Evolutionary conservation across 257 asterid genomes (phyloP).

Genomic region (Ophiorrhiza pumila): DNA sequence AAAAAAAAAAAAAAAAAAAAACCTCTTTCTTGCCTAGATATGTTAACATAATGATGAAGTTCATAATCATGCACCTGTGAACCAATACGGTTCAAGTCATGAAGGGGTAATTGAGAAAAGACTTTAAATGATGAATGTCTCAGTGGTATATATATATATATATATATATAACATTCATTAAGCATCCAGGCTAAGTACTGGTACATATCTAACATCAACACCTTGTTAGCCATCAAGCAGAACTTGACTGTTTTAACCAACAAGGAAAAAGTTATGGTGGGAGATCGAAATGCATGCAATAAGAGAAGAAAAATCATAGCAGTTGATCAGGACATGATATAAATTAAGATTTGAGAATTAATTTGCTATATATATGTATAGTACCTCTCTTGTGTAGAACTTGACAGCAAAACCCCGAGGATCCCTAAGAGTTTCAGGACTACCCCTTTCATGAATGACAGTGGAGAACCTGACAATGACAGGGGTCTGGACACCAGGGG

Average conservation of each 20-base stretch:
- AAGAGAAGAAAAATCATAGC: background rate
- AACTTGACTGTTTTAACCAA: background rate
- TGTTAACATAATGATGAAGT: background rate
- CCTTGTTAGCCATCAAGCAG: background rate
- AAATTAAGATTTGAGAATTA: background rate
- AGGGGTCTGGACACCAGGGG: conserved; percentile 39
- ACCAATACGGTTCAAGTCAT: too few species aligned
- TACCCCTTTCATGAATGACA: conserved; percentile 38
- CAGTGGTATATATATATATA: too few species aligned
- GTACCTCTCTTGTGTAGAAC: conserved; percentile 45
- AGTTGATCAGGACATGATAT: too few species aligned
- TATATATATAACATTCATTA: too few species aligned
- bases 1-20: too few species aligned
- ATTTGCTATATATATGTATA: background rate
- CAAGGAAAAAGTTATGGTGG: background rate
- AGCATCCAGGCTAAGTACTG: too few species aligned
- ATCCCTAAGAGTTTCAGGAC: conserved; percentile 39
- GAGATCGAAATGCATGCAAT: background rate
- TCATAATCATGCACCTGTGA: background rate
- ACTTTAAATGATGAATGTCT: too few species aligned
- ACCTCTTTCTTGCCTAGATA: background rate
- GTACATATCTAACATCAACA: background rate
- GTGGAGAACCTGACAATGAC: conserved; percentile 40
- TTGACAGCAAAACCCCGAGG: conserved; percentile 44
- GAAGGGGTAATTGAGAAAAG: too few species aligned